Base-by-base conservation (phyloP, 208 protist genomes). In the Lotmaria passim region DNA sequence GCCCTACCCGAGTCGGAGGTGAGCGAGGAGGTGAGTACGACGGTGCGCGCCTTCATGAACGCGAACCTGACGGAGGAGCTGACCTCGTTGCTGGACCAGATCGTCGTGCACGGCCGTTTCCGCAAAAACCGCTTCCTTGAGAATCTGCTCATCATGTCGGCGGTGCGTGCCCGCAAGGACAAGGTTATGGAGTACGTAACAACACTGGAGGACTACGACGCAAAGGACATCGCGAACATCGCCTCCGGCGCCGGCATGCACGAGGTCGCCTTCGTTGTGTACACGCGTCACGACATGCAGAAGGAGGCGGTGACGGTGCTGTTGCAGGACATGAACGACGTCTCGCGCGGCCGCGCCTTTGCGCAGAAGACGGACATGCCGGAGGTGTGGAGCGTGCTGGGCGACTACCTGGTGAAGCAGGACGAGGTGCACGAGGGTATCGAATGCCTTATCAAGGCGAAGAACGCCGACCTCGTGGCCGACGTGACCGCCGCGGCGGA, bases 81-180 rank as follows among this genome's bases (percentile, higher is more conserved):
- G 24, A 99, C 99, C 58, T 98, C 99, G 71, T 91, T 99, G 30
- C 88, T 99, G 2, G 99, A 99, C 80, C 99, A 99, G 88, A 99
- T 99, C 83, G 98, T 99, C 21, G 69, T 99, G 23, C 97, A 99
- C 63, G 91, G 96, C 62, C 89, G 83, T 70, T 99, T 99, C 92
- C 89, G 83, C 59, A 94, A 95, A 46, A 99, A 99, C 90, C 86
- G 91, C 51, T 99, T 98, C 77, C 90, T 99, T 8, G 99, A 99
- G 88, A 99, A 99, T 82, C 90, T 99, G 39, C 90, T 99, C 28
- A 99, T 99, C 74, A 89, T 99, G 55, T 99, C 99, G 30, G 99
- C 99, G 39, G 98, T 99, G 76, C 98, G 99, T 63, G 97, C 97
- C 11, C 82, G 87, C 39, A 87, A 87, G 71, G 81, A 91, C 55